Percentiles rank a stretch among this genome's conserved stretches.
phyloP scores from a whole-genome alignment of 768 basidiomycete genomes.

The Leucocoprinus birnbaumii region DNA sequence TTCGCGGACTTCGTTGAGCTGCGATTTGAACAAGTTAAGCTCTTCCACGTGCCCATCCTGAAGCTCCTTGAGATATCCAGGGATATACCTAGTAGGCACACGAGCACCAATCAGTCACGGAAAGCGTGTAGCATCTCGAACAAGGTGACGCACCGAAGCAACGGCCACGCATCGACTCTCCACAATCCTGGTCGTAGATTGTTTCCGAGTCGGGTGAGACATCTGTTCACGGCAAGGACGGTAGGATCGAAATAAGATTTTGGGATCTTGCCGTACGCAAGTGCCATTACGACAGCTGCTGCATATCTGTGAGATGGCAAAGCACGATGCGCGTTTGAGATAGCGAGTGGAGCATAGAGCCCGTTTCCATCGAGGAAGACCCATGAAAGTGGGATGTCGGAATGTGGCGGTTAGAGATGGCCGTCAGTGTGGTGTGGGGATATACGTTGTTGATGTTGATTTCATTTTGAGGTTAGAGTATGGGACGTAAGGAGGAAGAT shows the following conservation, averaged over 20 bases:
- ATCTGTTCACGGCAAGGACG: constrained; percentile 42
- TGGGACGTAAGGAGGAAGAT: too few species aligned
- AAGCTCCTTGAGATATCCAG: constrained; percentile 59
- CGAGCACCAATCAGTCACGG: too few species aligned
- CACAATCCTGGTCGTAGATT: constrained; percentile 42
- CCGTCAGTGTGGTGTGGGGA: too few species aligned
- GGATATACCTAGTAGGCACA: constrained; percentile 39
- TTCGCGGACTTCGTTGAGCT: constrained; percentile 41
- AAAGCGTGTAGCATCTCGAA: too few species aligned
- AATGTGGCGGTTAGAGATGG: too few species aligned
- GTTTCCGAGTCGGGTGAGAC: constrained; percentile 42
- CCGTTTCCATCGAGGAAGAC: too few species aligned
- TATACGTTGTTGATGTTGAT: too few species aligned
- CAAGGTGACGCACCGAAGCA: constrained; percentile 35
- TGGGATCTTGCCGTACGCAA: constrained; percentile 45
- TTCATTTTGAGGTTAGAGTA: too few species aligned
- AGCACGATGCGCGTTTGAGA: too few species aligned
- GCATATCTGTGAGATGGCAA: too few species aligned
- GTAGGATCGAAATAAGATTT: constrained; percentile 43
- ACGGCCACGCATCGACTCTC: constrained; percentile 45
- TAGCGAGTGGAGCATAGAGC: too few species aligned
- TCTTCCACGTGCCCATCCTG: constrained; percentile 56
- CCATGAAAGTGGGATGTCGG: too few species aligned
- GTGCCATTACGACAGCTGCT: constrained; percentile 46
- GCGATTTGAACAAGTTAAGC: constrained; percentile 49